These are phyloP conservation scores for Xylaria intraflava DNA, from an alignment of 495 filamentous ascomycete genomes.

Conservation along the genomic window DNA sequence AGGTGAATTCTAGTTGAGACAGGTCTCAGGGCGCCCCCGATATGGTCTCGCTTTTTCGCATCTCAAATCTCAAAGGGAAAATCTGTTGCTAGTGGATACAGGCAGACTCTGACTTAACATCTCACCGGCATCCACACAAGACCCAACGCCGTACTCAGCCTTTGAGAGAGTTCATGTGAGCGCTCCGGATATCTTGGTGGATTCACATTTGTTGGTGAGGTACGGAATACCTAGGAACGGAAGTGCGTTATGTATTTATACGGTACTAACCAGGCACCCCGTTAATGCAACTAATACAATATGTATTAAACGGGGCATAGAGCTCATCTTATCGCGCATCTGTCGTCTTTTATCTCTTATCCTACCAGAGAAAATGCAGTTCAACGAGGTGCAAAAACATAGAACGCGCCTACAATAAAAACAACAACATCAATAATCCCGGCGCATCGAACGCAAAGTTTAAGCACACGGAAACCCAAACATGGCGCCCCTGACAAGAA, in stretches of 20 bases:
- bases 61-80: background rate
- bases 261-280: too few species aligned
- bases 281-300: too few species aligned
- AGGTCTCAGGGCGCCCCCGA: background rate
- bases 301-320: too few species aligned
- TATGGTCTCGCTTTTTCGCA: background rate
- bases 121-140: too few species aligned
- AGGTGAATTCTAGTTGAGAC: background rate
- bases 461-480: background rate
- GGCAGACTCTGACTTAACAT: too few species aligned
- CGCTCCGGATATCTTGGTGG: too few species aligned
- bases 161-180: too few species aligned
- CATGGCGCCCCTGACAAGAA: conserved; percentile 22
- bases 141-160: too few species aligned
- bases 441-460: background rate
- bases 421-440: background rate
- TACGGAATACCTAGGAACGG: too few species aligned
- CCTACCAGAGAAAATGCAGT: background rate
- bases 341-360: background rate
- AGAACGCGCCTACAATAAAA: too few species aligned
- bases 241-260: background rate
- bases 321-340: background rate
- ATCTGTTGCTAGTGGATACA: background rate
- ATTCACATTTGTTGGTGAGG: too few species aligned
- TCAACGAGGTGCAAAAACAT: background rate